phyloP scores from a whole-genome alignment of 2,329 filamentous ascomycete genomes.

The Emmonsiellopsis sp. region DNA sequence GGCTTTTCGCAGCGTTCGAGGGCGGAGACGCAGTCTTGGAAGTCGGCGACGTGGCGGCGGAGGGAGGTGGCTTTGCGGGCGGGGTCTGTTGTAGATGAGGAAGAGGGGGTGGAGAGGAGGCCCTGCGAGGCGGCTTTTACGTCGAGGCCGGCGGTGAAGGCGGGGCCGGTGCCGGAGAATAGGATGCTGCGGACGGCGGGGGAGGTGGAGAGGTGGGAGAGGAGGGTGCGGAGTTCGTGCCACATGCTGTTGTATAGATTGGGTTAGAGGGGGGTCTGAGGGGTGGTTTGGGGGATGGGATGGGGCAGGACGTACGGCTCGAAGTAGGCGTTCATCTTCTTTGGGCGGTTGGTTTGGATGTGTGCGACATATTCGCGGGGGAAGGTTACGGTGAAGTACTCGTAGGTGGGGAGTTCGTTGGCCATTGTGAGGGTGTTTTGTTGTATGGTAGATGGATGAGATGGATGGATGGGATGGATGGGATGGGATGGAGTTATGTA shows the following conservation, averaged over 20 bases:
- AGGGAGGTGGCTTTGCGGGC: slow-evolving; percentile 56
- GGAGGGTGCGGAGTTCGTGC: slow-evolving; percentile 66
- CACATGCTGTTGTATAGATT: slow-evolving; percentile 55
- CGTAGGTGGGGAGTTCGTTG: slow-evolving; percentile 12
- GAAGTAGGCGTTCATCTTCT: slow-evolving; percentile 82
- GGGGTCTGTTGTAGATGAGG: slow-evolving; percentile 39
- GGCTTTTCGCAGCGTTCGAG: slow-evolving; percentile 88
- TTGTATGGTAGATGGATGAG: background rate
- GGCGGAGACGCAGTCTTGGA: slow-evolving; percentile 68
- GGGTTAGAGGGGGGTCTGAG: slow-evolving; percentile 2
- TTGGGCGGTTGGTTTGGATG: slow-evolving; percentile 79
- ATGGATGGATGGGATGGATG: no score
- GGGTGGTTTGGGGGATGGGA: background rate
- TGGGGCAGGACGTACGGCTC: slow-evolving; percentile 43
- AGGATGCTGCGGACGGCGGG: slow-evolving; percentile 66
- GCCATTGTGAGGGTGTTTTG: background rate
- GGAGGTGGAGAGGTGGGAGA: slow-evolving; percentile 63
- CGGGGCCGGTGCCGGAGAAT: slow-evolving; percentile 72
- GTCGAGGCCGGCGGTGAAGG: slow-evolving; percentile 81
- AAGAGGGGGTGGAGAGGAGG: slow-evolving; percentile 32
- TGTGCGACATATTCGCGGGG: slow-evolving; percentile 70
- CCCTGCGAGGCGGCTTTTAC: slow-evolving; percentile 59
- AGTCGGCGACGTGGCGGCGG: slow-evolving; percentile 63
- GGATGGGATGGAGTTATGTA: no score
- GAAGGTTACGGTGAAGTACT: slow-evolving; percentile 65